Evolutionary conservation across 2,329 filamentous ascomycete species (phyloP).

Genomic region (Thielaviopsis cerberus): DNA sequence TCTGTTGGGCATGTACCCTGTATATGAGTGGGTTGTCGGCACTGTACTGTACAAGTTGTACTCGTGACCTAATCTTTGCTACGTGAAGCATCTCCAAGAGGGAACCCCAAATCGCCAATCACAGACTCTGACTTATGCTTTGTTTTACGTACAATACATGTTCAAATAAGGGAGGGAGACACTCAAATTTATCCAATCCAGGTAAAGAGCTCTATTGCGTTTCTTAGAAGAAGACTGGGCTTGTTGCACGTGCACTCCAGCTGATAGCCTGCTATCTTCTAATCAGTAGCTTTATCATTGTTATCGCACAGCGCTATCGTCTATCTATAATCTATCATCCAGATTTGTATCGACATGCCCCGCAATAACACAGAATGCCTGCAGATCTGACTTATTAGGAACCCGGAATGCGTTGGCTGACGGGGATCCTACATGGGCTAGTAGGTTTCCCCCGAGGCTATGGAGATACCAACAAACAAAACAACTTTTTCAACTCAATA

Average conservation of each 20-base stretch:
- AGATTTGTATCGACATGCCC: background rate
- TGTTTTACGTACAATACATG: background rate
- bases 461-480: too few relatives aligned
- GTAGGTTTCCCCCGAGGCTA: background rate
- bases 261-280: constrained; percentile 3
- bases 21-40: background rate
- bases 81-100: background rate
- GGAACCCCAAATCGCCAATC: background rate
- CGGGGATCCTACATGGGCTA: background rate
- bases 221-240: too few relatives aligned
- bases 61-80: background rate
- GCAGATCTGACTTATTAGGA: background rate
- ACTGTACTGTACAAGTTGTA: background rate
- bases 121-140: background rate
- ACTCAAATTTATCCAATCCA: background rate
- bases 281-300: background rate
- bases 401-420: background rate
- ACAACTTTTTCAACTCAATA: too few relatives aligned
- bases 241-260: too few relatives aligned
- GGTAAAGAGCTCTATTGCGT: background rate
- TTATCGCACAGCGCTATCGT: background rate
- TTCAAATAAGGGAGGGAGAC: background rate
- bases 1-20: background rate
- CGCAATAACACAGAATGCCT: background rate
- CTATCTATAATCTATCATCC: background rate